phyloP scores from a whole-genome alignment of 306 rosid species.

The Vigna mungo region DNA sequence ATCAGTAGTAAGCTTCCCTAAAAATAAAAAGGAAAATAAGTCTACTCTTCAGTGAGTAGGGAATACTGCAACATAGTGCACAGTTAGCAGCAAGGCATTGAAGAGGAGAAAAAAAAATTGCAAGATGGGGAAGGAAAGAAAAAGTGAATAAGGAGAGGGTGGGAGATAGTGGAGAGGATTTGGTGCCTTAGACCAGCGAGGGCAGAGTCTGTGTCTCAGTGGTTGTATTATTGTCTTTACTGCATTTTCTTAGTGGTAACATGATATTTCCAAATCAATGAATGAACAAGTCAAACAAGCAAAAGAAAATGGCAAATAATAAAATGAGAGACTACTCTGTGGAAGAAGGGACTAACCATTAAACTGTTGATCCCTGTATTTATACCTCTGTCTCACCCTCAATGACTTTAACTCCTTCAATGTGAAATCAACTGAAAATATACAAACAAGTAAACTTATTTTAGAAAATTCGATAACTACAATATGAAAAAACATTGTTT shows the following conservation, averaged over 20 bases:
- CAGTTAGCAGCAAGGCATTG: neutral
- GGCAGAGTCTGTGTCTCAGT: conserved; percentile 9
- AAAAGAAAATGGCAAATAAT: conserved; percentile 23
- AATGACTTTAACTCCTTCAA: conserved; percentile 71
- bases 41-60: conserved; percentile 3
- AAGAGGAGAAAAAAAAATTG: neutral
- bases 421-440: conserved; percentile 85
- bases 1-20: neutral
- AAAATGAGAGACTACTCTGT: conserved; percentile 9
- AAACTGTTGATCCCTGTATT: conserved; percentile 79
- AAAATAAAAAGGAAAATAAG: neutral
- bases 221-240: conserved; percentile 3
- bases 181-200: neutral
- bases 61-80: neutral
- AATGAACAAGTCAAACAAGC: conserved; percentile 19
- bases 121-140: neutral
- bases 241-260: conserved; percentile 15
- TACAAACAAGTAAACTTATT: conserved; percentile 20
- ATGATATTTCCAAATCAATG: conserved; percentile 19
- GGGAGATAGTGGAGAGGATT: conserved; percentile 9
- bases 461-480: conserved; percentile 21
- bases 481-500: conserved; percentile 8
- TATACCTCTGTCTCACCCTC: conserved; percentile 76
- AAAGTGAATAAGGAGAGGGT: conserved; percentile 2
- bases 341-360: conserved; percentile 66